phyloP scores from a whole-genome alignment of 768 basidiomycete genomes.

The Phaffia australis region DNA sequence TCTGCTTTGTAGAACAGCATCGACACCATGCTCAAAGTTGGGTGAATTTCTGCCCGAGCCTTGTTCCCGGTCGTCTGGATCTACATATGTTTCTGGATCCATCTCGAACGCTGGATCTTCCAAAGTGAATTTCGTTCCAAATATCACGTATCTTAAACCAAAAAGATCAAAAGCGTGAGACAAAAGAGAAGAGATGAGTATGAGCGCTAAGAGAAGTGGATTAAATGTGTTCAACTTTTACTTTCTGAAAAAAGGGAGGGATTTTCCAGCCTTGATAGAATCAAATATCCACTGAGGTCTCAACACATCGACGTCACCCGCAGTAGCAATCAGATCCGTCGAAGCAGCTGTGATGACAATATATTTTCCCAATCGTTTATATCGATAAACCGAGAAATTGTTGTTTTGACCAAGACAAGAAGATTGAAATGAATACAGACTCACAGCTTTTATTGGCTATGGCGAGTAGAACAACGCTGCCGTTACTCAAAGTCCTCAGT shows the following conservation, averaged over 20 bases:
- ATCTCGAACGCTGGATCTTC: too few relatives aligned
- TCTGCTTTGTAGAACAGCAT: too few relatives aligned
- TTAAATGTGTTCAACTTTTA: not conserved
- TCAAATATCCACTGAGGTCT: slow-evolving; percentile 73
- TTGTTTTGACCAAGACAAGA: slow-evolving; percentile 51
- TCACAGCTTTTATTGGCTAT: slow-evolving; percentile 32
- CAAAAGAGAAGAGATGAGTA: too few relatives aligned
- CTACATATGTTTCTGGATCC: too few relatives aligned
- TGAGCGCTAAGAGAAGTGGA: too few relatives aligned
- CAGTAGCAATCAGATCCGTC: not conserved
- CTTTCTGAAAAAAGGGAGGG: slow-evolving; percentile 45
- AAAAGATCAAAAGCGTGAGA: too few relatives aligned
- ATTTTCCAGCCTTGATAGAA: slow-evolving; percentile 52
- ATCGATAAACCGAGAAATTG: not conserved
- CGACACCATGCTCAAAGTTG: too few relatives aligned
- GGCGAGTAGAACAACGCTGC: slow-evolving; percentile 54
- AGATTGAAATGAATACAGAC: slow-evolving; percentile 50
- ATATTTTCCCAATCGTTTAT: too few relatives aligned
- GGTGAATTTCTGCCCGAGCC: too few relatives aligned
- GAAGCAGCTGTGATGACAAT: not conserved
- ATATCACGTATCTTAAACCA: too few relatives aligned
- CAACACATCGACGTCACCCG: slow-evolving; percentile 11
- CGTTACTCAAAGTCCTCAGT: slow-evolving; percentile 47
- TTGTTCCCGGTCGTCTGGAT: too few relatives aligned
- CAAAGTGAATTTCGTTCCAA: too few relatives aligned